Evolutionary conservation across 805 yeast species (phyloP), one percentile per base, ranked within the genome.

Genomic region (Lachancea nothofagi): DNA sequence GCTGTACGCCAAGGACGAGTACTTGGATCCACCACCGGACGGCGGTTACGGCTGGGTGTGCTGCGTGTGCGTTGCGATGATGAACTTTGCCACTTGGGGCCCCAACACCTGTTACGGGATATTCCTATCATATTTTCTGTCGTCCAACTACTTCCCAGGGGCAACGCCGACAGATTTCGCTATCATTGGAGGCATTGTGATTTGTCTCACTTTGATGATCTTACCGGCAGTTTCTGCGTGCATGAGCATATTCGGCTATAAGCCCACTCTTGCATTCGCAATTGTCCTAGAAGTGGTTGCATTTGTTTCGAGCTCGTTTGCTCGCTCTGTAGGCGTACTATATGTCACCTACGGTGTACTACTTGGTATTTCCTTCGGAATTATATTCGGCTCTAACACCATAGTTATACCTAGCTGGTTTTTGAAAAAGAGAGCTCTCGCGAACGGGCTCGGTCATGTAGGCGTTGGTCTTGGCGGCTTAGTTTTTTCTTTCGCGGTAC

Each of bases 41-140:
- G 80, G 78, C 29, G 87, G 87, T 2, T 71, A 75, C 41, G 86
- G 83, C 1, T 78, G 86, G 83, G 75, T 80, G 0, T 67, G 78
- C 15, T 71, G 74, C 9, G 45, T 72, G 10, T 75, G 78, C 9
- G 70, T 74, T 2, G 62, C 68, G 19, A 39, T 75, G 3, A 62
- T 76, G 35, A 76, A 77, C 54, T 72, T 77, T 46, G 66, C 73
- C 29, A 74, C 85, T 0, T 83, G 90, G 89, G 93, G 93, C 10
- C 73, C 82, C 48, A 82, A 81, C 47, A 57, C 64, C 5, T 80
- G 80, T 4, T 83, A 70, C 53, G 81, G 86, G 21, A 71, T 83
- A 5, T 80, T 77, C 47, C 62, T 82, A 19, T 69, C 82, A 1
- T 70, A 68, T 45, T 83, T 78, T 51, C 46, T 81, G 19, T 68